phyloP scores from a whole-genome alignment of 306 rosid genomes.

The barrel medic (Medicago truncatula) region MtrunA17r5.0-ANR NC_053043.1:16202501-16203000 shows the following conservation, averaged over 20 bases:
- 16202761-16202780: too few relatives aligned
- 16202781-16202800: too few relatives aligned
- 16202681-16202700: background rate
- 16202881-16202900: background rate
- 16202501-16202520: background rate
- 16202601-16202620: slow-evolving; percentile 34
- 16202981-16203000: slow-evolving; percentile 48
- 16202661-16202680: slow-evolving; percentile 8
- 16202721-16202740: too few relatives aligned
- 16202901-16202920: background rate
- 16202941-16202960: too few relatives aligned
- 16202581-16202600: background rate
- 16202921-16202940: background rate
- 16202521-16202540: slow-evolving; percentile 26
- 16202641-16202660: slow-evolving; percentile 23
- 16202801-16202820: too few relatives aligned
- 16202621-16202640: slow-evolving; percentile 13
- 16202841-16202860: too few relatives aligned
- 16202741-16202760: too few relatives aligned
- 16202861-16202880: too few relatives aligned
- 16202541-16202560: slow-evolving; percentile 1
- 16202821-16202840: too few relatives aligned
- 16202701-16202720: background rate
- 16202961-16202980: slow-evolving; percentile 16
- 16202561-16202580: slow-evolving; percentile 18